Evolutionary conservation across 345 rosid species (phyloP), one percentile per base, ranked within the genome.

Genomic region (Pelargonium nanum): DNA sequence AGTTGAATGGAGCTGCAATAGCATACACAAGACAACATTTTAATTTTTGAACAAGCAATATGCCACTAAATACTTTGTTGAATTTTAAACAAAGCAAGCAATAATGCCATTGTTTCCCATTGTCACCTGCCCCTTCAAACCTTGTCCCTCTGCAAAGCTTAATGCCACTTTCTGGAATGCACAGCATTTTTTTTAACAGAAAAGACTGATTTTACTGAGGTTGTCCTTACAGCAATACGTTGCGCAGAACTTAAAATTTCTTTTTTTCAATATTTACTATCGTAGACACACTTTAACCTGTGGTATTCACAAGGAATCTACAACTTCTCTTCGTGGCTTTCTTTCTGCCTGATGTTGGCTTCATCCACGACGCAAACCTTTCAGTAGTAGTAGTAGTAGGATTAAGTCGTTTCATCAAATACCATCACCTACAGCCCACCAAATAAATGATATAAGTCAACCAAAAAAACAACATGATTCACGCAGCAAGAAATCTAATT

Each of bases 401-500:
- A 40, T 40, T 40, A 40, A 17, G 79, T 69, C 44, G 85, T 73
- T 70, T 85, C 92, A 81, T 85, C 79, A 44, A 85, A 85, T 57
- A 45, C 68, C 88, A 85, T 79, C 66, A 69, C 82, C 92, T 85
- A 59, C 0, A 69, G 24, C 26, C n/a, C n/a, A n/a, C n/a, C n/a
- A n/a, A n/a, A n/a, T n/a, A n/a, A n/a, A n/a, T n/a, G n/a, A n/a
- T n/a, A n/a, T n/a, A n/a, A 68, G 55, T 55, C 63, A 22, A 15
- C 48, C 15, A 20, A n/a, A 19, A 21, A 19, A 1, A 22, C 12
- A 55, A 55, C 6, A n/a, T 7, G 23, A 19, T 53, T 1, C 23
- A 2, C 8, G 8, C 23, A 53, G 7, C 3, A 28, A 28, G 7
- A 28, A 28, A 28, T n/a, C 32, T 28, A 7, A 28, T 3, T 7